Conservation (phyloP, 1,284 basidiomycete genomes). For the Uromyces viciae-fabae region DNA sequence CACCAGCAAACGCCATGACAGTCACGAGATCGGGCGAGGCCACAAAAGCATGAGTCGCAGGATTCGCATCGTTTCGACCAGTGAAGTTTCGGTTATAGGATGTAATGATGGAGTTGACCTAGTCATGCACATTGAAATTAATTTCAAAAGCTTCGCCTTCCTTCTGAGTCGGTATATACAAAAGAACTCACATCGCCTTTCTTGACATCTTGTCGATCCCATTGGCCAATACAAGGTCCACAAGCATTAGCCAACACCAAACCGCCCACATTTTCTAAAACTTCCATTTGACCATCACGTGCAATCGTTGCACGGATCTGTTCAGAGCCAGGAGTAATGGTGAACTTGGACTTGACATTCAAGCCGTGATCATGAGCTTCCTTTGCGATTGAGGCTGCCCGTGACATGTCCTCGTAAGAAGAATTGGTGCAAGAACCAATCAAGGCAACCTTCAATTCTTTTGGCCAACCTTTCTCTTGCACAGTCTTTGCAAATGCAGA, state of each 20-base stretch:
- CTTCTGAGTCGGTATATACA: background rate
- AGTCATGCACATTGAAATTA: background rate
- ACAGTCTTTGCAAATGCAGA: slow-evolving; percentile 90
- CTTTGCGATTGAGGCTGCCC: slow-evolving; percentile 86
- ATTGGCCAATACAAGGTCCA: slow-evolving; percentile 98
- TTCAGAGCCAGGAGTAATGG: slow-evolving; percentile 96
- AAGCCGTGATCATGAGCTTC: slow-evolving; percentile 85
- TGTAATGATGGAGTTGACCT: slow-evolving; percentile 67
- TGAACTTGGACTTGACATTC: slow-evolving; percentile 86
- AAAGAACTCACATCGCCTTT: slow-evolving; percentile 92
- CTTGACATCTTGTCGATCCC: slow-evolving; percentile 93
- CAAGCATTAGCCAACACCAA: slow-evolving; percentile 96
- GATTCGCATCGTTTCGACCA: slow-evolving; percentile 98
- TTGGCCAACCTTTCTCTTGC: slow-evolving; percentile 94
- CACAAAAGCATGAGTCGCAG: slow-evolving; percentile 97
- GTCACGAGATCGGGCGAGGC: slow-evolving; percentile 97
- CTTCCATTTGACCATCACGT: slow-evolving; percentile 86
- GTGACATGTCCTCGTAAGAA: slow-evolving; percentile 99
- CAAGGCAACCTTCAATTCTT: slow-evolving; percentile 91
- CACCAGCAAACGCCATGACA: slow-evolving; percentile 90
- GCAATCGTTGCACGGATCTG: slow-evolving; percentile 96
- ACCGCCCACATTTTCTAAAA: slow-evolving; percentile 82
- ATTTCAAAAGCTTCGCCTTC: background rate
- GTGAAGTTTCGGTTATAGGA: slow-evolving; percentile 99
- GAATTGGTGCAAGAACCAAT: slow-evolving; percentile 99